Conservation (phyloP, 176 grass and related monocot species). For the Otatea glauca region DNA sequence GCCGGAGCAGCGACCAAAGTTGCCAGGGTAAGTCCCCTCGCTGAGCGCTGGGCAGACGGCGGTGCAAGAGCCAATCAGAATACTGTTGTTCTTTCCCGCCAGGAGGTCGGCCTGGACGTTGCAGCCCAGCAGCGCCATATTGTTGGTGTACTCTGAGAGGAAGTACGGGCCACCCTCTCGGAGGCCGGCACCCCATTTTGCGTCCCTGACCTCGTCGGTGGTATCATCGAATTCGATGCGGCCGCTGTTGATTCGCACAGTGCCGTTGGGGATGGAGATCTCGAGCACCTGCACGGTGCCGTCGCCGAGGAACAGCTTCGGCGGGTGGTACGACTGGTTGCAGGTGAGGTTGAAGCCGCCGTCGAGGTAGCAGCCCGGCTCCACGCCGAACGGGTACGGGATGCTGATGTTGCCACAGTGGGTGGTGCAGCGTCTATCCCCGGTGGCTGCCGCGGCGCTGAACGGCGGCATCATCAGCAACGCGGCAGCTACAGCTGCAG, state of each 20-base stretch:
- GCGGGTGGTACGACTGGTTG: conserved; percentile 14
- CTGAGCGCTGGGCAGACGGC: conserved; percentile 5
- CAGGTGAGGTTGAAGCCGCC: conserved; percentile 46
- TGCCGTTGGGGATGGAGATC: conserved; percentile 1
- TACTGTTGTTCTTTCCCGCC: background rate
- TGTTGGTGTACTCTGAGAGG: too few species aligned
- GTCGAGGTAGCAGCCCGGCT: conserved; percentile 41
- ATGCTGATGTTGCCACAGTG: conserved; percentile 48
- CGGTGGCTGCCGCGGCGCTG: too few species aligned
- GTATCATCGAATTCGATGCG: background rate
- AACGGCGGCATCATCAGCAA: too few species aligned
- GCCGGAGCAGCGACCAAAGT: background rate
- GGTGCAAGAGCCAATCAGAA: conserved; percentile 36
- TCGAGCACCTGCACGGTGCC: too few species aligned
- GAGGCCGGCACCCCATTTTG: too few species aligned
- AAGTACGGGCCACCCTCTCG: too few species aligned
- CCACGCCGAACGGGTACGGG: conserved; percentile 52
- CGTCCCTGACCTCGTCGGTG: background rate
- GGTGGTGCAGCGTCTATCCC: background rate
- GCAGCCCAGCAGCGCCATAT: background rate
- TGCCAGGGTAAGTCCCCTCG: too few species aligned
- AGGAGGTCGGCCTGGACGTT: background rate
- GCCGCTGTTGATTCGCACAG: conserved; percentile 32
- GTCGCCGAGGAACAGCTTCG: background rate
- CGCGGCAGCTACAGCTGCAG: too few species aligned